A percentile compares a stretch with the other conserved stretches of the same genome.
These are phyloP conservation scores for Taiozyma sp. DNA, from an alignment of 1,139 yeast species.

Conservation along the genomic window DNA sequence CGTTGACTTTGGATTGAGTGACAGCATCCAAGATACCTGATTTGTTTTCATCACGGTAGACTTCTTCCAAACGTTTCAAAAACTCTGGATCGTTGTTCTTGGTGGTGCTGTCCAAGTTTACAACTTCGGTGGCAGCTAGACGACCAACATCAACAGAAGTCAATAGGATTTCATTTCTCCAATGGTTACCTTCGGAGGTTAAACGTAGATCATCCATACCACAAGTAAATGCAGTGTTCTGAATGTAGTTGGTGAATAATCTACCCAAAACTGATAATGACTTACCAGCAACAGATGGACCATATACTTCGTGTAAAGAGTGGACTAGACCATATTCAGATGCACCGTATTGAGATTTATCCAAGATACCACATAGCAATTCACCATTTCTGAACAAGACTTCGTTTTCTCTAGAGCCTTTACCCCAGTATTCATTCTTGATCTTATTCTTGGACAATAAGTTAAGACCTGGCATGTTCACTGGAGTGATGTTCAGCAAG, in stretches of 20 bases:
- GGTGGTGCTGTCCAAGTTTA: conserved; percentile 64
- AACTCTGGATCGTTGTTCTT: conserved; percentile 69
- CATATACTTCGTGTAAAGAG: conserved; percentile 93
- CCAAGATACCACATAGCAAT: conserved; percentile 85
- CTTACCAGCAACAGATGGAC: conserved; percentile 86
- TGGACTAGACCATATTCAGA: conserved; percentile 96
- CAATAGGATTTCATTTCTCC: conserved; percentile 81
- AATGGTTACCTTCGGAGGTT: conserved; percentile 83
- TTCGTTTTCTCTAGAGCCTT: conserved; percentile 74
- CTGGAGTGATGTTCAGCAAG: conserved; percentile 79
- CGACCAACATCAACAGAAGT: conserved; percentile 82
- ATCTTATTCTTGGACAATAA: conserved; percentile 80
- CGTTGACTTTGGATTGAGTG: conserved; percentile 88
- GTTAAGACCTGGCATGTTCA: conserved; percentile 86
- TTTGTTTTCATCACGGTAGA: conserved; percentile 88
- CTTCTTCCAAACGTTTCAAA: conserved; percentile 85
- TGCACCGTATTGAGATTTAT: conserved; percentile 98
- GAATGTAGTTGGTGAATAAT: conserved; percentile 89
- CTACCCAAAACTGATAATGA: conserved; percentile 89
- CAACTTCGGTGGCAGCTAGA: conserved; percentile 91
- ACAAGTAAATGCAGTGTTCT: conserved; percentile 93
- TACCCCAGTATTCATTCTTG: conserved; percentile 94
- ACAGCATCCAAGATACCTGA: conserved; percentile 94
- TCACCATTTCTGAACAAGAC: conserved; percentile 88
- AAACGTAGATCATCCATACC: conserved; percentile 99